These are phyloP conservation scores for Tagetes erecta DNA, from an alignment of 129 eudicot species.

Conservation along the genomic window DNA sequence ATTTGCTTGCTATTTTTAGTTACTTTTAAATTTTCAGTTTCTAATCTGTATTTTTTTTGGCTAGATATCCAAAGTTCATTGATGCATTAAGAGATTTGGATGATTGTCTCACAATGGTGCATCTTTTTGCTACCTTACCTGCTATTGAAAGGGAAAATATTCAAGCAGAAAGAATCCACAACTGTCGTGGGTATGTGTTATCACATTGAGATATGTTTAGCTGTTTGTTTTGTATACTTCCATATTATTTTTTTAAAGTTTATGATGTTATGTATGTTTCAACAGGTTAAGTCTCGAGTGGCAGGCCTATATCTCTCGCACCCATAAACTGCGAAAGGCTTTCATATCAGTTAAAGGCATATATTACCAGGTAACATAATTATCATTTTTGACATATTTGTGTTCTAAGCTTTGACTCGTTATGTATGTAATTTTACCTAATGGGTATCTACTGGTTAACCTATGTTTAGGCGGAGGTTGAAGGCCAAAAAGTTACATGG, in stretches of 20 bases:
- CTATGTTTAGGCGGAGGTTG: constrained; percentile 63
- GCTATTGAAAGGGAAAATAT: constrained; percentile 75
- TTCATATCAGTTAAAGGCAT: constrained; percentile 93
- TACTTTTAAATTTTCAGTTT: not conserved
- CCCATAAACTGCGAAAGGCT: constrained; percentile 77
- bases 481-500: constrained; percentile 87
- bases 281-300: constrained; percentile 89
- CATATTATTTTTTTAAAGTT: not conserved
- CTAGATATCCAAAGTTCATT: constrained; percentile 78
- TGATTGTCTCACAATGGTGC: constrained; percentile 89
- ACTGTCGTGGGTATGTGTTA: constrained; percentile 61
- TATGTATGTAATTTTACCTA: not conserved
- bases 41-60: not conserved
- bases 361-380: constrained; percentile 69
- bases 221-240: not conserved
- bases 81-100: constrained; percentile 91
- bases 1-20: not conserved
- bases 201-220: no score
- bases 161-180: constrained; percentile 65
- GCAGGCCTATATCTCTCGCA: constrained; percentile 87
- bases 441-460: not conserved
- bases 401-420: not conserved
- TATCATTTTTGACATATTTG: not conserved
- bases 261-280: constrained; percentile 1
- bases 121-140: constrained; percentile 88